Percentiles rank a stretch among this genome's conserved stretches.
phyloP scores from a whole-genome alignment of 306 rosid species.

The Ceratonia siliqua region DNA sequence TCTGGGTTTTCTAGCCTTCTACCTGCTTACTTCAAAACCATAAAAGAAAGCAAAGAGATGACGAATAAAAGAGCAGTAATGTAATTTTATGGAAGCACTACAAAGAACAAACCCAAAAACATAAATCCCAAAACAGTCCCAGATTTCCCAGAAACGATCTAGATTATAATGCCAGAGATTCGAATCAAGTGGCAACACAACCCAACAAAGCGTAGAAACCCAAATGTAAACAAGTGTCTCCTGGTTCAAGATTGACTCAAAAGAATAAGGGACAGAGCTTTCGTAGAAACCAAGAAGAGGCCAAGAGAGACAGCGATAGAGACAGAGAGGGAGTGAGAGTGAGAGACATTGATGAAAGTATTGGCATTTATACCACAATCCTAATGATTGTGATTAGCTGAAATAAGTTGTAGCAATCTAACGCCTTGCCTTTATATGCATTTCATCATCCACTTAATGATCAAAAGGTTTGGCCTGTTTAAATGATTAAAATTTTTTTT shows the following conservation, averaged over 20 bases:
- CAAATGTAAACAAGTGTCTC: neutral
- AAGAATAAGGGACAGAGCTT: neutral
- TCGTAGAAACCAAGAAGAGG: neutral
- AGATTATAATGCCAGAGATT: constrained; percentile 23
- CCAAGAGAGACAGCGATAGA: neutral
- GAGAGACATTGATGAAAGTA: neutral
- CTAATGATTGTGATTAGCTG: constrained; percentile 45
- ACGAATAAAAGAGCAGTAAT: constrained; percentile 16
- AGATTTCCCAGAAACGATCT: constrained; percentile 22
- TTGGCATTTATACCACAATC: constrained; percentile 32
- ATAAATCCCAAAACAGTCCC: neutral
- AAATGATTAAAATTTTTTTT: too few species aligned
- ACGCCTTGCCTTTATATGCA: constrained; percentile 27
- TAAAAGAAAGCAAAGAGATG: neutral
- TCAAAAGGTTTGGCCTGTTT: constrained; percentile 4
- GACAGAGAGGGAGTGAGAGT: neutral
- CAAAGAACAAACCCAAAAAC: neutral
- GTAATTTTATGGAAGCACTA: constrained; percentile 14
- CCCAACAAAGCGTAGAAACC: neutral
- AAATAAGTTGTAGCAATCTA: constrained; percentile 30
- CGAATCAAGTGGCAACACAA: constrained; percentile 2
- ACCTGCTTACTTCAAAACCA: constrained; percentile 20
- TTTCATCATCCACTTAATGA: constrained; percentile 19
- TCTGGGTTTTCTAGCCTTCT: constrained; percentile 26
- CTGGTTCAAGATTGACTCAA: neutral